A percentile compares a stretch with the other conserved stretches of the same genome.
Conservation (phyloP, 352 stramenopile genomes). For the Phytophthora fragariae region DNA sequence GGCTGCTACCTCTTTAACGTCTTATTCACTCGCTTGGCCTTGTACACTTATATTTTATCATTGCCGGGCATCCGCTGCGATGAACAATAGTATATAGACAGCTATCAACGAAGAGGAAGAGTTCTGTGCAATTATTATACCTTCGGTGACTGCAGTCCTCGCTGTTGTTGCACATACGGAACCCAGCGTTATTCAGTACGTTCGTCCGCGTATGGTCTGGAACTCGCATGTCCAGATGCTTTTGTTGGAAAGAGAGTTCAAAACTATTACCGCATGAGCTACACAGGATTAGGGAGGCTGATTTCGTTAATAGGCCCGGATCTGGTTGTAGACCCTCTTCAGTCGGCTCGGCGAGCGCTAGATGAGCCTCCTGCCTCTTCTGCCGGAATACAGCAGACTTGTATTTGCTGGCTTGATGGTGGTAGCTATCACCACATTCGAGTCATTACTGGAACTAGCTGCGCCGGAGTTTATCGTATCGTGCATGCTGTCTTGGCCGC, state of each 20-base stretch:
- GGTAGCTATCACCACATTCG: too few relatives aligned
- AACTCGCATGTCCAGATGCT: neutral
- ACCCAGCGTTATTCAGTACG: too few relatives aligned
- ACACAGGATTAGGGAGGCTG: neutral
- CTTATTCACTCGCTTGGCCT: too few relatives aligned
- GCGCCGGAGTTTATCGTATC: neutral
- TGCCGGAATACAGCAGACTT: neutral
- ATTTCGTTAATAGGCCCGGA: neutral
- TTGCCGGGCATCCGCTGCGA: too few relatives aligned
- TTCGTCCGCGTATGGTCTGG: neutral
- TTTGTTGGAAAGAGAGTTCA: neutral
- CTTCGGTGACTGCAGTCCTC: too few relatives aligned
- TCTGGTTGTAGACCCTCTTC: neutral
- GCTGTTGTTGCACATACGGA: too few relatives aligned
- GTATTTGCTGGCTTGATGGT: neutral
- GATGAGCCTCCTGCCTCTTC: neutral
- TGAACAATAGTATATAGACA: too few relatives aligned
- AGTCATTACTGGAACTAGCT: neutral
- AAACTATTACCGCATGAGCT: neutral
- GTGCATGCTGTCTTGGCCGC: neutral
- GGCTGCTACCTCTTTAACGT: too few relatives aligned
- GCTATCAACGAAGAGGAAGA: too few relatives aligned
- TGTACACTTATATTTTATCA: too few relatives aligned
- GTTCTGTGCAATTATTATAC: too few relatives aligned
- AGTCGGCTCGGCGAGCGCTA: neutral